These are phyloP conservation scores for Leccinum griseonigrum DNA, from an alignment of 1,284 basidiomycete species.

Conservation along the genomic window DNA sequence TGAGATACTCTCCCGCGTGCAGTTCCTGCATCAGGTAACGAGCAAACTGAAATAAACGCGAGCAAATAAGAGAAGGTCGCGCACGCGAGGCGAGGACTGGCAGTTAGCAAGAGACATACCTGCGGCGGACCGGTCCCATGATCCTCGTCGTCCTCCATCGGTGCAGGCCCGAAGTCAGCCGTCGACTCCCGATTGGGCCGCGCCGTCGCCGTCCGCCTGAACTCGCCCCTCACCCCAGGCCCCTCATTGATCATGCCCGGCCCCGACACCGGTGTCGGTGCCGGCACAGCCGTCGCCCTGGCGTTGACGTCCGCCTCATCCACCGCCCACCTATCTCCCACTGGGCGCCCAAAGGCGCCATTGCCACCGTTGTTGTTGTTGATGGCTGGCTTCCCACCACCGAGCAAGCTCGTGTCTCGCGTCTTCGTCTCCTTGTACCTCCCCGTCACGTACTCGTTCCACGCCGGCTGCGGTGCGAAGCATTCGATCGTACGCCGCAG, in stretches of 20 bases:
- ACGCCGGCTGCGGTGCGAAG: constrained; percentile 75
- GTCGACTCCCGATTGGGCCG: constrained; percentile 48
- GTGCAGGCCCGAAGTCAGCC: constrained; percentile 47
- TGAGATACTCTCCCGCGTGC: constrained; percentile 55
- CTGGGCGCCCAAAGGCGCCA: background rate
- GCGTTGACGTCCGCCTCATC: constrained; percentile 64
- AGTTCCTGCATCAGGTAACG: constrained; percentile 74
- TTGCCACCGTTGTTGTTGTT: constrained; percentile 36
- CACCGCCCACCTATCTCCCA: constrained; percentile 58
- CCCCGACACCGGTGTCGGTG: constrained; percentile 10
- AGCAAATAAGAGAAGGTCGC: background rate
- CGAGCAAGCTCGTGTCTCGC: constrained; percentile 75
- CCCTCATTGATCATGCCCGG: constrained; percentile 26
- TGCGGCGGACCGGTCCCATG: background rate
- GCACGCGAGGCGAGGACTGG: background rate
- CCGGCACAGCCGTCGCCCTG: constrained; percentile 26
- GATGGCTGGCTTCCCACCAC: constrained; percentile 72
- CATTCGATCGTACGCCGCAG: constrained; percentile 63
- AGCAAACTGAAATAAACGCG: constrained; percentile 52
- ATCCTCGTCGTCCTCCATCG: background rate
- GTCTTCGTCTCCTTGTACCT: constrained; percentile 84
- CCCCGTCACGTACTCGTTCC: constrained; percentile 86
- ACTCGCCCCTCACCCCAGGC: constrained; percentile 49
- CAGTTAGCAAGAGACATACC: background rate
- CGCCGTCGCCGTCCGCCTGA: constrained; percentile 47